Percentiles rank a stretch among this genome's conserved stretches.
phyloP scores from a whole-genome alignment of 2,329 filamentous ascomycete genomes.

The Alternaria arbusti region DNA sequence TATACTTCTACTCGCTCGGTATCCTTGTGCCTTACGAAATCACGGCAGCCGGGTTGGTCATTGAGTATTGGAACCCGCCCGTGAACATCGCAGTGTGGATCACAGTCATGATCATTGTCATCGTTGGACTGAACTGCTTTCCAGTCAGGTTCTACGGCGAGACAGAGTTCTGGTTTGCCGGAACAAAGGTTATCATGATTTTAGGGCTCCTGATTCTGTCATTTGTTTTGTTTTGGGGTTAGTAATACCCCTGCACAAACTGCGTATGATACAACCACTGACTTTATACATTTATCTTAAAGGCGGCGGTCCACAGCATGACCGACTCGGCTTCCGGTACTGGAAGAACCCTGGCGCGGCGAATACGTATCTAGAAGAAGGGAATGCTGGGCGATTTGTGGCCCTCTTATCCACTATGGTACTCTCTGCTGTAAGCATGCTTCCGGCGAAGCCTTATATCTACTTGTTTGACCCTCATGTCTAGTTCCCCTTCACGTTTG shows the following conservation, averaged over 20 bases:
- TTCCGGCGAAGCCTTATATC: not conserved
- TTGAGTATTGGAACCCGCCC: constrained; percentile 46
- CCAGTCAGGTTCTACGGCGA: constrained; percentile 49
- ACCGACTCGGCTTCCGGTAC: constrained; percentile 63
- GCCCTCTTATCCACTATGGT: constrained; percentile 60
- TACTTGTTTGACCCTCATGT: not conserved
- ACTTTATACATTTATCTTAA: not conserved
- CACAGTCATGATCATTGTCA: constrained; percentile 44
- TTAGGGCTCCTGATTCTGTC: constrained; percentile 58
- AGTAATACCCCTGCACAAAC: not conserved
- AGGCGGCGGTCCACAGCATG: constrained; percentile 59
- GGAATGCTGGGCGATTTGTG: constrained; percentile 59
- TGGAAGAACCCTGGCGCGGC: constrained; percentile 62
- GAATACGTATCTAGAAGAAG: constrained; percentile 56
- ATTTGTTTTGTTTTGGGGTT: constrained; percentile 61
- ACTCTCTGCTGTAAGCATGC: constrained; percentile 56
- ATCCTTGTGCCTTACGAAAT: constrained; percentile 45
- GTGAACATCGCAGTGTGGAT: constrained; percentile 47
- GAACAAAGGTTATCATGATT: constrained; percentile 44
- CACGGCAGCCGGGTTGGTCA: constrained; percentile 46
- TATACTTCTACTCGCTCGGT: constrained; percentile 40
- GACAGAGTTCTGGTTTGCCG: constrained; percentile 44
- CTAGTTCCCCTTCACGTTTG: constrained; percentile 11
- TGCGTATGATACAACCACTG: not conserved
- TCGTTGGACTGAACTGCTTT: constrained; percentile 45